phyloP scores from a whole-genome alignment of 345 rosid genomes.

The Melastoma malabathricum region DNA sequence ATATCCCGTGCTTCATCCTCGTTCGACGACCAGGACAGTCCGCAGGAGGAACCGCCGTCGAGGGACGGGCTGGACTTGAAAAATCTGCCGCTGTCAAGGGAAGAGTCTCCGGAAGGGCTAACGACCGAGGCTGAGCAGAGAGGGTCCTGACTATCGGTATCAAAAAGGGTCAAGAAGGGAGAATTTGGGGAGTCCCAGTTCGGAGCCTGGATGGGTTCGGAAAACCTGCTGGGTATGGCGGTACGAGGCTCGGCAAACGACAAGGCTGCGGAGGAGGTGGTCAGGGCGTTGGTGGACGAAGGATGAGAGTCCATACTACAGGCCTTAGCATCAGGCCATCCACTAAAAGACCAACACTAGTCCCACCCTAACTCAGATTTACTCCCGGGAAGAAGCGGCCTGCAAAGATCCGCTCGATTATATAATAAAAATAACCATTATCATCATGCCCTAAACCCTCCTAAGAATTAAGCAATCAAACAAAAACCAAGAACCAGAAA shows the following conservation, averaged over 20 bases:
- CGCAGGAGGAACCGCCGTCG: slow-evolving; percentile 6
- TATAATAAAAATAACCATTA: too few relatives aligned
- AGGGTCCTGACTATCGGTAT: slow-evolving; percentile 39
- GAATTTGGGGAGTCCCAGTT: slow-evolving; percentile 38
- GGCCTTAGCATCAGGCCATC: not conserved
- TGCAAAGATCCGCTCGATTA: too few relatives aligned
- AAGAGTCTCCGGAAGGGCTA: slow-evolving; percentile 34
- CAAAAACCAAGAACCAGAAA: too few relatives aligned
- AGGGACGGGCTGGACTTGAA: slow-evolving; percentile 23
- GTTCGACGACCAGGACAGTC: slow-evolving; percentile 14
- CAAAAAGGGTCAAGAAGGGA: slow-evolving; percentile 22
- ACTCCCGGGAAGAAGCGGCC: too few relatives aligned
- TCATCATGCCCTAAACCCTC: too few relatives aligned
- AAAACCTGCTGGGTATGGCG: slow-evolving; percentile 23
- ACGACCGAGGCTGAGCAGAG: slow-evolving; percentile 32
- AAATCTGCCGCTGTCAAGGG: slow-evolving; percentile 22
- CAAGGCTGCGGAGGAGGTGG: slow-evolving; percentile 24
- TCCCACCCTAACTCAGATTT: too few relatives aligned
- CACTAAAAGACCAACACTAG: too few relatives aligned
- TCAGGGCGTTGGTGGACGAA: slow-evolving; percentile 14
- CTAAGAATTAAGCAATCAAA: too few relatives aligned
- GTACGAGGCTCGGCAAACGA: slow-evolving; percentile 29
- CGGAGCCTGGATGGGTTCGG: slow-evolving; percentile 21
- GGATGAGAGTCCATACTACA: slow-evolving; percentile 38
- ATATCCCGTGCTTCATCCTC: slow-evolving; percentile 21